Evolutionary conservation across 768 basidiomycete species (phyloP).

Genomic region (Neoboletus magnificus): DNA sequence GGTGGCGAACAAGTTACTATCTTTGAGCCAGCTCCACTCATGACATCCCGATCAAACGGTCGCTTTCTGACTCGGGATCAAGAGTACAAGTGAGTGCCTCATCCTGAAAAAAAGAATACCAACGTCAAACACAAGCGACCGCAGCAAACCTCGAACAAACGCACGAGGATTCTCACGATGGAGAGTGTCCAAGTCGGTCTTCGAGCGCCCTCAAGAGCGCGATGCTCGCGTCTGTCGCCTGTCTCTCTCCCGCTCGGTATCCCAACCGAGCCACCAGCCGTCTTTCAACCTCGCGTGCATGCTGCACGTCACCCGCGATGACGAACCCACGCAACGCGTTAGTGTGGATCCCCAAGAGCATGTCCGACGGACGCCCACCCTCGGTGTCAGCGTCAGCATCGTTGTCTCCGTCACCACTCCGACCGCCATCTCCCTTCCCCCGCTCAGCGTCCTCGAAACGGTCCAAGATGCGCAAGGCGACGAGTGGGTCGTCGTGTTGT

Average conservation of each 20-base stretch:
- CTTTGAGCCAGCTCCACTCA: background rate
- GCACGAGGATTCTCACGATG: background rate
- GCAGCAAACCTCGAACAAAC: background rate
- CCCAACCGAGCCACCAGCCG: constrained; percentile 20
- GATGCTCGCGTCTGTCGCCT: constrained; percentile 22
- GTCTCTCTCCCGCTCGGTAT: constrained; percentile 25
- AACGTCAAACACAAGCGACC: background rate
- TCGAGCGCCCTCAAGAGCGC: constrained; percentile 21
- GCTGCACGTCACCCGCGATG: constrained; percentile 23
- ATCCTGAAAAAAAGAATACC: background rate
- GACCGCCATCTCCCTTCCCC: background rate
- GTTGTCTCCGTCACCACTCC: background rate
- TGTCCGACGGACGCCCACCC: background rate
- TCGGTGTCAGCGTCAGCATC: too few species aligned
- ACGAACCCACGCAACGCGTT: constrained; percentile 40
- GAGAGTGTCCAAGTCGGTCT: background rate
- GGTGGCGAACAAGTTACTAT: too few species aligned
- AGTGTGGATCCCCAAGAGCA: constrained; percentile 34
- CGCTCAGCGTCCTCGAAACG: constrained; percentile 34
- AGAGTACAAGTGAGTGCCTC: background rate
- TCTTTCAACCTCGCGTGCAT: constrained; percentile 31
- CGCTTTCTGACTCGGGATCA: background rate
- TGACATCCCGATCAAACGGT: background rate
- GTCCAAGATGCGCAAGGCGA: constrained; percentile 42
- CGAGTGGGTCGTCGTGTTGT: constrained; percentile 31